Base-by-base conservation (phyloP, 257 asterid genomes). In the Solanum lignicaule region DNA sequence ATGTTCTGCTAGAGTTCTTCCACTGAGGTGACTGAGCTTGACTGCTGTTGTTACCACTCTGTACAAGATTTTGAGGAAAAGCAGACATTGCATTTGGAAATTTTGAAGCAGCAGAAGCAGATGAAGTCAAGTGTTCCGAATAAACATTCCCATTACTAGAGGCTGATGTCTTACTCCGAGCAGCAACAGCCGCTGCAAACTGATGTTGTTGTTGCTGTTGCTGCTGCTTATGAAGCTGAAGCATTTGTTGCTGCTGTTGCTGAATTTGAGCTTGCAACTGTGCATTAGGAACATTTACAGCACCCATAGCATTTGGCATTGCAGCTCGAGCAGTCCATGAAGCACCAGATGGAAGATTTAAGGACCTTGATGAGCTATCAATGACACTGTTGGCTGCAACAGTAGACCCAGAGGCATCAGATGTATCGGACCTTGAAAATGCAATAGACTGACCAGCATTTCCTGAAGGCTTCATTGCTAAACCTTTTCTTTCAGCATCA, bases 1-100 rank as follows among this genome's bases (percentile, higher is more conserved):
- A 46, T 3, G 94, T 86, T 88, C 94, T 91, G 1, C 90, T 68
- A 9, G 98, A 91, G 87, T 79, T 91, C 90, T 94, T 97, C 98
- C 98, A 95, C 73, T 95, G 99, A 7, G 98, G 95, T 52, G 96
- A 93, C 69, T 94, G 98, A n/a, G 82, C 23, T 0, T 96, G 95
- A 83, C 94, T 92, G 86, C 88, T 89, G 90, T 71, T 91, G 87
- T 88, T 94, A 91, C 92, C 87, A 36, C 32, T 92, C 91, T 93
- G 98, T 35, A 92, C 96, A 29, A 94, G 94, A 88, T 92, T 95
- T 87, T 94, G 98, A 0, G 96, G 95, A 90, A 91, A 96, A 25
- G 93, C 90, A 18, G 98, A 72, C 29, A 89, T 89, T 0, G 94
- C 84, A 71, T 88, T 91, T 7, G 94, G 91, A 76, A 93, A 94